These are phyloP conservation scores for Auxenochlorella protothecoides DNA, from an alignment of 139 green algal species.

Conservation along the genomic window DNA sequence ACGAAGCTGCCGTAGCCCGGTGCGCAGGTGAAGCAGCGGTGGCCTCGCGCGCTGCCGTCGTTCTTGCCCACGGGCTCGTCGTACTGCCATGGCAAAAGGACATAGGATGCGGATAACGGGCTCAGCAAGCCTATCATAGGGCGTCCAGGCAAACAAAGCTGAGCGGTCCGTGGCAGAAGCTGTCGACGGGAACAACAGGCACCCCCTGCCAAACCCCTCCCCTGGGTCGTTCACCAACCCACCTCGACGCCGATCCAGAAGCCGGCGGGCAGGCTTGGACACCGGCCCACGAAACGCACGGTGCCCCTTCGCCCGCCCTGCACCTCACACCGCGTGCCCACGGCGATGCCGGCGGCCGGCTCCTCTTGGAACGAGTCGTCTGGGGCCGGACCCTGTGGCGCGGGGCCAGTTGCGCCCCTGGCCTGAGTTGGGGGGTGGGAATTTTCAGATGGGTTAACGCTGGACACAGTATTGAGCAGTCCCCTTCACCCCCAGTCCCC, in stretches of 20 bases:
- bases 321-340: constrained; percentile 76
- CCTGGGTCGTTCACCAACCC: not conserved
- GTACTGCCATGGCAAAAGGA: constrained; percentile 34
- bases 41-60: constrained; percentile 77
- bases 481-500: too few species aligned
- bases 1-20: constrained; percentile 69
- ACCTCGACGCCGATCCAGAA: constrained; percentile 85
- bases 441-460: too few species aligned
- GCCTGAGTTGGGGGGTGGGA: too few species aligned
- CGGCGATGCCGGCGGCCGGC: constrained; percentile 34
- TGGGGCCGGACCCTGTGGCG: not conserved
- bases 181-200: too few species aligned
- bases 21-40: constrained; percentile 62
- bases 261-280: constrained; percentile 20
- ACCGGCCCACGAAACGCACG: constrained; percentile 45
- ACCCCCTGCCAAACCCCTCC: too few species aligned
- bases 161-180: too few species aligned
- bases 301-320: constrained; percentile 78
- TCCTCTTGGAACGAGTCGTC: constrained; percentile 32
- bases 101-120: too few species aligned
- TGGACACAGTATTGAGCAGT: too few species aligned
- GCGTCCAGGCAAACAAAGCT: constrained; percentile 55
- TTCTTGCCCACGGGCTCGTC: constrained; percentile 97
- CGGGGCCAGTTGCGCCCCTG: too few species aligned
- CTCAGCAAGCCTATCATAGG: too few species aligned